Conservation (phyloP, 164 flowering plant species). For the Magnolia officinalis region DNA sequence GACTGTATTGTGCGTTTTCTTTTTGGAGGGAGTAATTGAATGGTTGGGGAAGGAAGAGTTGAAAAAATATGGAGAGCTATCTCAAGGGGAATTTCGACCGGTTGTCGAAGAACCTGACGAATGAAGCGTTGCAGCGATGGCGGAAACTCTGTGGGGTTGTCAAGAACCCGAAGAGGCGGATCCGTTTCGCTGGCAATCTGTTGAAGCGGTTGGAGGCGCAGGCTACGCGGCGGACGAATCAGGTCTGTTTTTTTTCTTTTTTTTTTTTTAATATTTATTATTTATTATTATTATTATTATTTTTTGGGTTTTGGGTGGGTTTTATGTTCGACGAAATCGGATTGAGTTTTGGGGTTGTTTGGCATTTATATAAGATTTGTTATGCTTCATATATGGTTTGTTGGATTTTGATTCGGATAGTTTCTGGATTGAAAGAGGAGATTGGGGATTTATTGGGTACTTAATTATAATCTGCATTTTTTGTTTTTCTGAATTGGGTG, state of each 20-base stretch:
- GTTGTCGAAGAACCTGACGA: conserved; percentile 70
- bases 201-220: conserved; percentile 73
- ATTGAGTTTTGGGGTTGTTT: too few species aligned
- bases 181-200: conserved; percentile 80
- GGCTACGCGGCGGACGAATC: conserved; percentile 73
- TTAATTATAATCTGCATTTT: too few species aligned
- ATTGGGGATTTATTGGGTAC: too few species aligned
- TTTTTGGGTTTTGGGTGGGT: background rate
- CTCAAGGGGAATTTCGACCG: conserved; percentile 75
- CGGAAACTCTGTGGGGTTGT: too few species aligned
- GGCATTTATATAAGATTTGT: too few species aligned
- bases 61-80: conserved; percentile 60
- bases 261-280: background rate
- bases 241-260: conserved; percentile 32
- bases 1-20: background rate
- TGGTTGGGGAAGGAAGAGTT: background rate
- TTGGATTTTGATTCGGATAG: too few species aligned
- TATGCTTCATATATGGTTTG: too few species aligned
- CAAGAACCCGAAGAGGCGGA: too few species aligned
- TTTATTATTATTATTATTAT: background rate
- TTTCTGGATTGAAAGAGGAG: too few species aligned
- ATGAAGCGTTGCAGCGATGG: too few species aligned
- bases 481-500: too few species aligned
- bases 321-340: background rate
- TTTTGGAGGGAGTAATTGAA: background rate